Conservation (phyloP, 768 basidiomycete species). For the Mycena vulgaris region DNA sequence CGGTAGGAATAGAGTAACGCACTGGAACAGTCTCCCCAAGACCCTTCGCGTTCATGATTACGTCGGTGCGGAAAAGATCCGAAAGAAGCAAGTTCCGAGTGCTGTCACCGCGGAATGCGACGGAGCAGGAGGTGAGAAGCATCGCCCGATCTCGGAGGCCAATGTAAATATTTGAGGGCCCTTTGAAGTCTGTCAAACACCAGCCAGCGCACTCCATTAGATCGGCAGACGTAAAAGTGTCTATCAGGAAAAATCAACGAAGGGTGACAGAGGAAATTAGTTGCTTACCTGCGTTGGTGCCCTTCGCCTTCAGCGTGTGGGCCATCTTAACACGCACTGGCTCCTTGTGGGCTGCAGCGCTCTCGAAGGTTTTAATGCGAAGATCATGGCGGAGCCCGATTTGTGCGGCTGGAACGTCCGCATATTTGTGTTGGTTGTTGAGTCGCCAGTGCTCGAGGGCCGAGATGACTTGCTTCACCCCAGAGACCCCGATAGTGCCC, state of each 20-base stretch:
- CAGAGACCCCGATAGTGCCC: background rate
- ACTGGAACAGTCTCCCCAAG: slow-evolving; percentile 2
- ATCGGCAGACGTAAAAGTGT: slow-evolving; percentile 16
- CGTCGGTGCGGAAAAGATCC: slow-evolving; percentile 35
- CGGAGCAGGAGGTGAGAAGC: slow-evolving; percentile 39
- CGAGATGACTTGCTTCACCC: slow-evolving; percentile 9
- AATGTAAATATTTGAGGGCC: slow-evolving; percentile 1
- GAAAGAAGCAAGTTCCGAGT: slow-evolving; percentile 35
- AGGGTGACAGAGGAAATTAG: background rate
- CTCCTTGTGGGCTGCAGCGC: slow-evolving; percentile 10
- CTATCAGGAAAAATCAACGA: background rate
- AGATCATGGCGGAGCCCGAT: slow-evolving; percentile 4
- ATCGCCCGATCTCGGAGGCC: slow-evolving; percentile 41
- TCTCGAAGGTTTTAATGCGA: slow-evolving; percentile 11
- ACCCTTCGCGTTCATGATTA: slow-evolving; percentile 25
- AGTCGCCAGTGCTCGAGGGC: slow-evolving; percentile 25
- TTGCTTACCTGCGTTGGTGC: background rate
- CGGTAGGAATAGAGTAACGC: background rate
- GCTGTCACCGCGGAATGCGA: slow-evolving; percentile 44
- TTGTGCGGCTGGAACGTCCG: background rate
- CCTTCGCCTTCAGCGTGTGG: slow-evolving; percentile 14
- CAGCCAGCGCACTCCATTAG: slow-evolving; percentile 7
- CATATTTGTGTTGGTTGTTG: slow-evolving; percentile 16
- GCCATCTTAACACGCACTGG: slow-evolving; percentile 18
- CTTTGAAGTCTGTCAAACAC: slow-evolving; percentile 18